These are phyloP conservation scores for Cinchona pubescens DNA, from an alignment of 257 asterid species.

Conservation along the genomic window DNA sequence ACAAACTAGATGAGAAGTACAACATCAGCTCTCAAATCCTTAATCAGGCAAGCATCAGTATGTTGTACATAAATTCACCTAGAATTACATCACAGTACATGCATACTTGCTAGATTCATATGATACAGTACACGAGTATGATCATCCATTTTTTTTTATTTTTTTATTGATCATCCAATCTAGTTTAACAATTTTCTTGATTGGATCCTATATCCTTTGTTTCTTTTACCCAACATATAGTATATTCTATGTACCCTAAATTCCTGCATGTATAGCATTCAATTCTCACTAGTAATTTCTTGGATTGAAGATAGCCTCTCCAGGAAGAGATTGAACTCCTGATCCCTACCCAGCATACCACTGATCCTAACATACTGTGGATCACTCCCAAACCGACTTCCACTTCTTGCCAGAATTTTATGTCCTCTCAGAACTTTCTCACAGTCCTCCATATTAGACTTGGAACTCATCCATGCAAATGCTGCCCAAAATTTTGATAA, in stretches of 20 bases:
- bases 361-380: conserved; percentile 57
- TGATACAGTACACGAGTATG: background rate
- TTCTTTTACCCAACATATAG: background rate
- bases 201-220: background rate
- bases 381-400: conserved; percentile 59
- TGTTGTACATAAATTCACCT: background rate
- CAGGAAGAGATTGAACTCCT: conserved; percentile 53
- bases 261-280: background rate
- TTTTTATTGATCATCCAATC: background rate
- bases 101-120: background rate
- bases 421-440: conserved; percentile 50
- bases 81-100: background rate
- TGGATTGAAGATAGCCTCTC: conserved; percentile 49
- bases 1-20: background rate
- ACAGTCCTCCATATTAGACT: conserved; percentile 40
- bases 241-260: background rate
- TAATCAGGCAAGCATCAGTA: background rate
- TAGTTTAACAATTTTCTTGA: background rate
- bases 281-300: conserved; percentile 21
- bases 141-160: too few species aligned
- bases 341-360: conserved; percentile 36
- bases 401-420: conserved; percentile 55
- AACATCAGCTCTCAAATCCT: background rate
- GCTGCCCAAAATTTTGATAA: conserved; percentile 33
- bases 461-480: conserved; percentile 83